Conservation (phyloP, 257 asterid genomes). For the Echium plantagineum region DNA sequence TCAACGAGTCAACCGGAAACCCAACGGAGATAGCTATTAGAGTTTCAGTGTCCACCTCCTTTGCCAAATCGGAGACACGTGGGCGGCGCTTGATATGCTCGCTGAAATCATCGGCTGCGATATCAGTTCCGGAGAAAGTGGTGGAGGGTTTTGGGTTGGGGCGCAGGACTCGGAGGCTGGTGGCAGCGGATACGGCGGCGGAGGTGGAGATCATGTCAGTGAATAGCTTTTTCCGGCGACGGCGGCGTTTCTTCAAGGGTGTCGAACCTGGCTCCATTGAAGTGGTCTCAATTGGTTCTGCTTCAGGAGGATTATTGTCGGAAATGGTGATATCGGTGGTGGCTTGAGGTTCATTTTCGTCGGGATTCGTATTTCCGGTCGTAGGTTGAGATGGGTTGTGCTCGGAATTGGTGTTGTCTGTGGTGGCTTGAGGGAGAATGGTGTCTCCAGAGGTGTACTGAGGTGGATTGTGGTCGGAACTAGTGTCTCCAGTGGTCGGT, state of each 20-base stretch:
- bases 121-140: constrained; percentile 8
- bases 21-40: constrained; percentile 91
- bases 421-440: no score
- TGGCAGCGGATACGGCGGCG: constrained; percentile 34
- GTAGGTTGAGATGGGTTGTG: no score
- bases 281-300: no score
- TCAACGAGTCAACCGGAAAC: constrained; percentile 83
- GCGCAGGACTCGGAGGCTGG: constrained; percentile 77
- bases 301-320: no score
- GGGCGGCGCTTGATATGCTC: constrained; percentile 34
- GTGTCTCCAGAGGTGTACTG: no score
- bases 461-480: no score
- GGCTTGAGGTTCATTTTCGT: no score
- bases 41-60: constrained; percentile 87
- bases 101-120: background rate
- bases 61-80: constrained; percentile 59
- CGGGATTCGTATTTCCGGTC: no score
- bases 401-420: no score
- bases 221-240: constrained; percentile 85
- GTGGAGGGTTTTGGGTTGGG: constrained; percentile 58
- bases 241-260: constrained; percentile 68
- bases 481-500: no score
- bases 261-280: constrained; percentile 21
- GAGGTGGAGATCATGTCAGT: constrained; percentile 68
- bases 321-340: no score